phyloP scores from a whole-genome alignment of 129 eudicot species.

The Ambrosia trifida region DNA sequence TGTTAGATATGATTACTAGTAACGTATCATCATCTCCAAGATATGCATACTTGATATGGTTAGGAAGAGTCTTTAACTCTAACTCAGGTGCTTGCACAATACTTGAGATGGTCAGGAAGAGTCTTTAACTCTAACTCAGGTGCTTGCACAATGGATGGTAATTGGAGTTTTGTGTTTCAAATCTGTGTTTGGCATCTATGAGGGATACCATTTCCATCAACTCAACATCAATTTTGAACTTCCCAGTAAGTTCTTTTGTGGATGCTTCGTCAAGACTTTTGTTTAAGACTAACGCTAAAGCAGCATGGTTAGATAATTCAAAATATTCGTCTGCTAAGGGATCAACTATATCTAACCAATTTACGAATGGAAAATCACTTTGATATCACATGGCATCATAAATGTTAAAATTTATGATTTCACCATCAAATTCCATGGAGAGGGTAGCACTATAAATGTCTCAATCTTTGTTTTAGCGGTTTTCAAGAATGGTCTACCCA shows the following conservation, averaged over 20 bases:
- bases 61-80: neutral
- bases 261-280: too few species aligned
- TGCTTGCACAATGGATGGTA: neutral
- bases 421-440: conserved; percentile 1
- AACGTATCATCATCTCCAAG: neutral
- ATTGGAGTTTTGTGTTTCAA: too few species aligned
- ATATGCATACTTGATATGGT: neutral
- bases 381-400: conserved; percentile 9
- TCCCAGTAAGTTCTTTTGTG: too few species aligned
- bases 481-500: conserved; percentile 10
- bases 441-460: neutral
- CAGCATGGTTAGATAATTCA: neutral
- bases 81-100: neutral
- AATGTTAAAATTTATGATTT: neutral
- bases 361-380: neutral
- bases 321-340: neutral
- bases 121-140: neutral
- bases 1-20: neutral
- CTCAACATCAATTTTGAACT: too few species aligned
- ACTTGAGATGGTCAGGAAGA: too few species aligned
- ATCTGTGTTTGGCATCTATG: too few species aligned
- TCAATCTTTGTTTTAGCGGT: conserved; percentile 11
- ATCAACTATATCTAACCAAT: neutral
- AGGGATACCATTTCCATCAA: too few species aligned
- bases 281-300: too few species aligned